Conservation (phyloP, 768 basidiomycete species). For the Gyrodon lividus region DNA sequence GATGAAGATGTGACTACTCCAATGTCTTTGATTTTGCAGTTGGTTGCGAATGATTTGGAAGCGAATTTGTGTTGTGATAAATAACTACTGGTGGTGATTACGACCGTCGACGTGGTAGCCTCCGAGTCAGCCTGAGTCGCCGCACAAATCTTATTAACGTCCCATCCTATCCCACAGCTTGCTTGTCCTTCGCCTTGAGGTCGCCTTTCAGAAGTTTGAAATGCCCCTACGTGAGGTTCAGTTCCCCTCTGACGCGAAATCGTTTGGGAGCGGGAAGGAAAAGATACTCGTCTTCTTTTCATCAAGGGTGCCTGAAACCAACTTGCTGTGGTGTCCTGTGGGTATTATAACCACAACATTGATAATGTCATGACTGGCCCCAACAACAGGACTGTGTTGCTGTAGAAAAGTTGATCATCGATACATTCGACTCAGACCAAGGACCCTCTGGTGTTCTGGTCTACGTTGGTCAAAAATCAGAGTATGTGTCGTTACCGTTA, state of each 20-base stretch:
- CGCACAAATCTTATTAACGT: too few species aligned
- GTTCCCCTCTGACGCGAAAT: slow-evolving; percentile 34
- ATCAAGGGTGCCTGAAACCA: slow-evolving; percentile 53
- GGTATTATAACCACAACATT: slow-evolving; percentile 16
- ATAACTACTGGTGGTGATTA: too few species aligned
- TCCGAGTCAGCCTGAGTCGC: too few species aligned
- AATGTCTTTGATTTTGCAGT: too few species aligned
- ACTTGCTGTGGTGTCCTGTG: slow-evolving; percentile 69
- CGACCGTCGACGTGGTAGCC: too few species aligned
- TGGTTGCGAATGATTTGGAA: too few species aligned
- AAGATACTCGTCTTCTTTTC: slow-evolving; percentile 69
- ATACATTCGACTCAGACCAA: slow-evolving; percentile 45
- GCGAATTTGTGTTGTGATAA: too few species aligned
- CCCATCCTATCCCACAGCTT: too few species aligned
- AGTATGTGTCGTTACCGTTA: slow-evolving; percentile 43
- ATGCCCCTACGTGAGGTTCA: slow-evolving; percentile 53
- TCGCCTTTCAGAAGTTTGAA: too few species aligned
- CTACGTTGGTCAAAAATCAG: slow-evolving; percentile 63
- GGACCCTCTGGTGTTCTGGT: slow-evolving; percentile 58
- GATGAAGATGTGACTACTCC: too few species aligned
- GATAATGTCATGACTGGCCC: neutral
- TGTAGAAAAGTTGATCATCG: slow-evolving; percentile 54
- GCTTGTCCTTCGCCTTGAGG: slow-evolving; percentile 2
- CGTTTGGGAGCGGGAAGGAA: slow-evolving; percentile 44
- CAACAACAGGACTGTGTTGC: slow-evolving; percentile 59